Conservation (phyloP, 2,329 filamentous ascomycete genomes). For the Rugonectria rugulosa region DNA sequence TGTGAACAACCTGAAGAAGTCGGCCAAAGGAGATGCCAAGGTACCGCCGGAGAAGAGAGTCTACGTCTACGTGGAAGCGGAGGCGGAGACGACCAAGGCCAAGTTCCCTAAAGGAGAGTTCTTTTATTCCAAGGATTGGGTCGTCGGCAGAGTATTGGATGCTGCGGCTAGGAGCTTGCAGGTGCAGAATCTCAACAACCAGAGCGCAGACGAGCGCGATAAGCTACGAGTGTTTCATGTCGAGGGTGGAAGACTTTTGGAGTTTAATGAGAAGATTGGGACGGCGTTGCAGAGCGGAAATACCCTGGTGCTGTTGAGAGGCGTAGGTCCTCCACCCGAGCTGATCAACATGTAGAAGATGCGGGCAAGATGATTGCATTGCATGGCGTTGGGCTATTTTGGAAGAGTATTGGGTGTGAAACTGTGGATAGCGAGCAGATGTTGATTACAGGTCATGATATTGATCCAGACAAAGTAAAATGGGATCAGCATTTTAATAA, state of each 20-base stretch:
- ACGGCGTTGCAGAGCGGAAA: constrained; percentile 79
- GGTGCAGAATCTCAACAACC: constrained; percentile 85
- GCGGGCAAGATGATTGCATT: constrained; percentile 19
- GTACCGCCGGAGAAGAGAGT: constrained; percentile 83
- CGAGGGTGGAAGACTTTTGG: constrained; percentile 84
- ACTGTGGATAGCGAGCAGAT: neutral
- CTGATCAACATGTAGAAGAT: constrained; percentile 61
- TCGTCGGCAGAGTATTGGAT: constrained; percentile 83
- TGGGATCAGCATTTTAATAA: too few relatives aligned
- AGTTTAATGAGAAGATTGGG: constrained; percentile 88
- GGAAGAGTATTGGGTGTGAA: neutral
- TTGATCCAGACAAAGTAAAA: too few relatives aligned
- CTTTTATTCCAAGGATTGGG: constrained; percentile 86
- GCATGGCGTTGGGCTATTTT: constrained; percentile 29
- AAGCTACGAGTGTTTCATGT: constrained; percentile 91
- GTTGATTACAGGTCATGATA: neutral
- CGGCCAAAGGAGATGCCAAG: constrained; percentile 89
- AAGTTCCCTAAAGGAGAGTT: constrained; percentile 85
- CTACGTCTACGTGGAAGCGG: constrained; percentile 90
- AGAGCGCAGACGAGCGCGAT: constrained; percentile 76
- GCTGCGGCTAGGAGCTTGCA: constrained; percentile 79
- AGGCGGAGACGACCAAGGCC: constrained; percentile 81
- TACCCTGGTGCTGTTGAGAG: constrained; percentile 86
- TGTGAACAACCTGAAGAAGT: constrained; percentile 81
- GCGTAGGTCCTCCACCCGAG: constrained; percentile 81